Evolutionary conservation across 352 stramenopile species (phyloP).

Genomic region (Phytophthora sojae): DNA sequence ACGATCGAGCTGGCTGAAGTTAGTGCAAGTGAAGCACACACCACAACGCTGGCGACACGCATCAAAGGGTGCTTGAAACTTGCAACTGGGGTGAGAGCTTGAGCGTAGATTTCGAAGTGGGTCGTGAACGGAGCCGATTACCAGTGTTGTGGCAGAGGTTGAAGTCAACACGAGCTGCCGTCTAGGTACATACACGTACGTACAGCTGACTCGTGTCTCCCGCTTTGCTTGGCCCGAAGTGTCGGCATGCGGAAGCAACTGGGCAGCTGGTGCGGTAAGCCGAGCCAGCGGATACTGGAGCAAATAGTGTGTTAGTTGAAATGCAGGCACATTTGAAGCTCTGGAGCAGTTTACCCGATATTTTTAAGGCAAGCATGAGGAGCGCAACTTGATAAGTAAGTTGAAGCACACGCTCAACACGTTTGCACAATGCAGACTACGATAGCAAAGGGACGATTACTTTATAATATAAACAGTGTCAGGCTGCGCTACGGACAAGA

Average conservation of each 20-base stretch:
- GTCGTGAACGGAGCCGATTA: conserved; percentile 6
- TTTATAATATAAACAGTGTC: conserved; percentile 27
- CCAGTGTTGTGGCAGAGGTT: conserved; percentile 14
- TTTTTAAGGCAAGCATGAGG: too few species aligned
- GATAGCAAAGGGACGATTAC: conserved; percentile 2
- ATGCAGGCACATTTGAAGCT: too few species aligned
- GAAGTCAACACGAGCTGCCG: conserved; percentile 3
- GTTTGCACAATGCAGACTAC: neutral
- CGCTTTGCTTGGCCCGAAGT: conserved; percentile 6
- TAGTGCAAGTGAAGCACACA: conserved; percentile 5
- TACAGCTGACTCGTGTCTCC: conserved; percentile 7
- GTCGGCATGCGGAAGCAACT: conserved; percentile 3
- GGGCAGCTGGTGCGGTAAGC: conserved; percentile 1
- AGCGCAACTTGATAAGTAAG: neutral
- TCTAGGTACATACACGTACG: neutral
- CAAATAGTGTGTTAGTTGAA: too few species aligned
- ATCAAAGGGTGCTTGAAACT: neutral
- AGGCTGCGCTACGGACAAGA: neutral
- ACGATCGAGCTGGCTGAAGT: neutral
- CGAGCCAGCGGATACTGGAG: too few species aligned
- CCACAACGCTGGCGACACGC: conserved; percentile 1
- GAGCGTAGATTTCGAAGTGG: conserved; percentile 14
- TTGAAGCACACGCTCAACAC: neutral
- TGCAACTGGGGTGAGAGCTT: neutral
- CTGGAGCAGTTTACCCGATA: too few species aligned